Evolutionary conservation across 73 alveolate species (phyloP).

Genomic region (Halteria grandinella): DNA sequence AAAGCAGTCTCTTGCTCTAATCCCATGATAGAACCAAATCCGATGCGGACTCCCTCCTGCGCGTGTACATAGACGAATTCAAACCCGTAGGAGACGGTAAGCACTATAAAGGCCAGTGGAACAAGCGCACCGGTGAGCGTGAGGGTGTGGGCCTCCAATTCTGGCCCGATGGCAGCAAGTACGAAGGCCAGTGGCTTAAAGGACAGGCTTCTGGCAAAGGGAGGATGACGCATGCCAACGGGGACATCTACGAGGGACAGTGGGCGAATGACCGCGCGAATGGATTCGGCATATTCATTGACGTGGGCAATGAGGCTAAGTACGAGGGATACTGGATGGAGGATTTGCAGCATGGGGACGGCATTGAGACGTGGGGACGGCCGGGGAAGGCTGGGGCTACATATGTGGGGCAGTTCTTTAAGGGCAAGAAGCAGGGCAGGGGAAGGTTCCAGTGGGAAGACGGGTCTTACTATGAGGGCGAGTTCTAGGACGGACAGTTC

Average conservation of each 20-base stretch:
- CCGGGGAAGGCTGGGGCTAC: slow-evolving; percentile 81
- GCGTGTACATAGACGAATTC: slow-evolving; percentile 10
- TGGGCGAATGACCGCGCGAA: slow-evolving; percentile 71
- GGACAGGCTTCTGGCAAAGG: slow-evolving; percentile 62
- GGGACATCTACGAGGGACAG: slow-evolving; percentile 72
- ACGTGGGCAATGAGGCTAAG: slow-evolving; percentile 76
- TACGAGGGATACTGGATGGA: slow-evolving; percentile 88
- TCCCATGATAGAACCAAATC: not conserved
- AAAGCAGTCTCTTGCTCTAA: too few species aligned
- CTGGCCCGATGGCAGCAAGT: slow-evolving; percentile 61
- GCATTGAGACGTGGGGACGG: slow-evolving; percentile 82
- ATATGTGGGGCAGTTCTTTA: slow-evolving; percentile 71
- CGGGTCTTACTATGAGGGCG: slow-evolving; percentile 77
- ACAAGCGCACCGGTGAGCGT: slow-evolving; percentile 25
- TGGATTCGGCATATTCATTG: slow-evolving; percentile 84
- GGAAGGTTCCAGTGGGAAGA: slow-evolving; percentile 78
- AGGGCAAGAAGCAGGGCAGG: slow-evolving; percentile 76
- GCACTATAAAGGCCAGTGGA: slow-evolving; percentile 36
- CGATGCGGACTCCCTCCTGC: not conserved
- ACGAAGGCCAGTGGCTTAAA: slow-evolving; percentile 61
- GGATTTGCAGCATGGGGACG: slow-evolving; percentile 85
- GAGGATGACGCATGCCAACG: slow-evolving; percentile 58
- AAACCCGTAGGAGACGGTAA: slow-evolving; percentile 23
- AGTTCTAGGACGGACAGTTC: slow-evolving; percentile 69
- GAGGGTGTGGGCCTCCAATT: slow-evolving; percentile 36